Evolutionary conservation across 257 asterid genomes (phyloP).

Genomic region (Solanum gracilifrons): DNA sequence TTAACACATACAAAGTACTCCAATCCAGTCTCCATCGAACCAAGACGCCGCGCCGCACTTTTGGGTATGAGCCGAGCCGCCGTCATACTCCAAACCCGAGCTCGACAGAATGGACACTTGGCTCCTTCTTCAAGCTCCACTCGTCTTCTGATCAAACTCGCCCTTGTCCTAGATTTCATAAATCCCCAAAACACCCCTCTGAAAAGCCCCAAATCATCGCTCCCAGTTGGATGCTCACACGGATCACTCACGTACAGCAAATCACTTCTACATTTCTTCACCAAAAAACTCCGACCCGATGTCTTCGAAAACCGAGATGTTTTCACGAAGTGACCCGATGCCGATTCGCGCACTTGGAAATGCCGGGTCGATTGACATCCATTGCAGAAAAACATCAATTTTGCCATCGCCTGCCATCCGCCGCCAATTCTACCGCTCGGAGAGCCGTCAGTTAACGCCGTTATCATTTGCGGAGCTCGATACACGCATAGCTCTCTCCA

Average conservation of each 20-base stretch:
- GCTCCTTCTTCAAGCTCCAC: constrained; percentile 40
- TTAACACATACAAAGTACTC: constrained; percentile 81
- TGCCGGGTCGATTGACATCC: constrained; percentile 54
- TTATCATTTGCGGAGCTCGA: constrained; percentile 53
- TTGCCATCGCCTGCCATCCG: constrained; percentile 75
- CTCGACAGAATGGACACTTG: constrained; percentile 67
- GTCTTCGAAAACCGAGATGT: constrained; percentile 78
- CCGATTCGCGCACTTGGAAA: constrained; percentile 18
- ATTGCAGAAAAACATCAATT: constrained; percentile 66
- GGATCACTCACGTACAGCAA: constrained; percentile 74
- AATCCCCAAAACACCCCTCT: constrained; percentile 73
- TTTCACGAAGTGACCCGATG: constrained; percentile 48
- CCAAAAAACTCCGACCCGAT: constrained; percentile 63
- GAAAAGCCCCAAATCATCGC: constrained; percentile 49
- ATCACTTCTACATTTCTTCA: constrained; percentile 49
- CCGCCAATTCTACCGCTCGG: constrained; percentile 32
- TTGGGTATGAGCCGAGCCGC: constrained; percentile 60
- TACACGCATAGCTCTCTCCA: constrained; percentile 66
- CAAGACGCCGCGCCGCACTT: constrained; percentile 63
- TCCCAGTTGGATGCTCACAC: constrained; percentile 53
- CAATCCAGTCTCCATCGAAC: constrained; percentile 45
- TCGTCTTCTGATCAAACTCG: constrained; percentile 35
- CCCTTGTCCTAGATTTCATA: constrained; percentile 57
- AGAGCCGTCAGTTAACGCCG: constrained; percentile 27
- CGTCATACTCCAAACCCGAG: constrained; percentile 85